Percentiles rank a stretch among this genome's conserved stretches.
phyloP scores from a whole-genome alignment of 1,284 basidiomycete species.

The Cystobasidiaceae sp. region DNA sequence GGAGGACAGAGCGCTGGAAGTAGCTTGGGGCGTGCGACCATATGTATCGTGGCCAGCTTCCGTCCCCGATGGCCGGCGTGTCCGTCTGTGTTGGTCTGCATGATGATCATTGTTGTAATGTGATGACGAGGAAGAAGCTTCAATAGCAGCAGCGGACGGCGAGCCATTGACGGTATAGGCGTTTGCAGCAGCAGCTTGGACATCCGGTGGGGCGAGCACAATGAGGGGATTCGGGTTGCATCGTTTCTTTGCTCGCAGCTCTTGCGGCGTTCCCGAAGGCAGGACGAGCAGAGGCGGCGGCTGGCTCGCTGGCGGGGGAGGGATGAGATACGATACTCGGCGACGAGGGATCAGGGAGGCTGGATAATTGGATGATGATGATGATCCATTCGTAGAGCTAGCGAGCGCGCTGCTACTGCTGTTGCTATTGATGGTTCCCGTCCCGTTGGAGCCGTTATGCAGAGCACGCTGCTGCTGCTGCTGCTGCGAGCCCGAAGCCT shows the following conservation, averaged over 20 bases:
- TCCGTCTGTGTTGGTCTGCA: slow-evolving; percentile 8
- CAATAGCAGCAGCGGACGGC: neutral
- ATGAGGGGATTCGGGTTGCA: slow-evolving; percentile 34
- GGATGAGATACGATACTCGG: slow-evolving; percentile 80
- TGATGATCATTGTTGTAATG: no score
- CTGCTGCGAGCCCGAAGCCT: no score
- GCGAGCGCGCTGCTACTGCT: neutral
- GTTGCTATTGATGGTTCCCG: no score
- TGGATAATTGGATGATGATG: neutral
- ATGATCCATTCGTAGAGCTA: no score
- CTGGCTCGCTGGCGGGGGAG: slow-evolving; percentile 56
- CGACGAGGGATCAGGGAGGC: slow-evolving; percentile 34
- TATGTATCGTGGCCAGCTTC: no score
- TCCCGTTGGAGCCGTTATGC: no score
- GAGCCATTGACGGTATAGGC: neutral
- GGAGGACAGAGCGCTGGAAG: neutral
- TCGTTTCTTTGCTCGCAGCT: slow-evolving; percentile 41
- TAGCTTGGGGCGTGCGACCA: neutral
- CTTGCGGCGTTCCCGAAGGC: slow-evolving; percentile 55
- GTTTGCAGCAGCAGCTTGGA: slow-evolving; percentile 2
- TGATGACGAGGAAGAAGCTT: slow-evolving; percentile 24
- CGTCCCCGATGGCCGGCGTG: neutral
- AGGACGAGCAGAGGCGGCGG: slow-evolving; percentile 64
- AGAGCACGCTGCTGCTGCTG: no score
- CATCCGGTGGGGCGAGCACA: slow-evolving; percentile 32